A percentile compares a stretch with the other conserved stretches of the same genome.
These are phyloP conservation scores for Kitagawia praeruptora DNA, from an alignment of 129 eudicot species.

Conservation along the genomic window DNA sequence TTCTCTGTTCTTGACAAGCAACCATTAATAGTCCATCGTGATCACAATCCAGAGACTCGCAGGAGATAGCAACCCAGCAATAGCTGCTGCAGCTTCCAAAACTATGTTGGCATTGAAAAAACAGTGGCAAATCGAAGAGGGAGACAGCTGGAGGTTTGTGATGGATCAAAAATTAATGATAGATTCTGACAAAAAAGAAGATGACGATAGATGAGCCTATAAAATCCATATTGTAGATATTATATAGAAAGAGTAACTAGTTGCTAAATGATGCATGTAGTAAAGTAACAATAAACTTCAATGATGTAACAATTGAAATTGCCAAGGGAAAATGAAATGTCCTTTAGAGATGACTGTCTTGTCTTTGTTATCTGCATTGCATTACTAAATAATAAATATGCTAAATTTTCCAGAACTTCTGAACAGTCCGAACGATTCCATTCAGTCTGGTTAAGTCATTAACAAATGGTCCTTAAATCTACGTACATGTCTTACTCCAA, in stretches of 20 bases:
- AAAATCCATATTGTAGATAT: constrained; percentile 14
- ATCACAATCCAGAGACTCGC: constrained; percentile 70
- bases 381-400: neutral
- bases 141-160: constrained; percentile 88
- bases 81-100: constrained; percentile 86
- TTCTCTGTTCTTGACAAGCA: neutral
- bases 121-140: constrained; percentile 96
- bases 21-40: neutral
- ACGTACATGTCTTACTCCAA: too few relatives aligned
- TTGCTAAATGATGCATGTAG: constrained; percentile 13
- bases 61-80: constrained; percentile 83
- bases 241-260: constrained; percentile 14
- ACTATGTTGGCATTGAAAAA: constrained; percentile 80
- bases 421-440: too few relatives aligned
- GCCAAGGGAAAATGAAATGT: neutral
- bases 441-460: too few relatives aligned
- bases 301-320: neutral
- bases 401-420: too few relatives aligned
- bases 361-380: neutral
- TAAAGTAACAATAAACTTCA: neutral
- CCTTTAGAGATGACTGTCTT: neutral
- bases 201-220: constrained; percentile 11
- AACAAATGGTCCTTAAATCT: too few relatives aligned
- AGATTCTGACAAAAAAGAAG: constrained; percentile 24
- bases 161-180: constrained; percentile 38